These are phyloP conservation scores for Talaromyces sp. DNA, from an alignment of 2,329 filamentous ascomycete genomes.

Conservation along the genomic window DNA sequence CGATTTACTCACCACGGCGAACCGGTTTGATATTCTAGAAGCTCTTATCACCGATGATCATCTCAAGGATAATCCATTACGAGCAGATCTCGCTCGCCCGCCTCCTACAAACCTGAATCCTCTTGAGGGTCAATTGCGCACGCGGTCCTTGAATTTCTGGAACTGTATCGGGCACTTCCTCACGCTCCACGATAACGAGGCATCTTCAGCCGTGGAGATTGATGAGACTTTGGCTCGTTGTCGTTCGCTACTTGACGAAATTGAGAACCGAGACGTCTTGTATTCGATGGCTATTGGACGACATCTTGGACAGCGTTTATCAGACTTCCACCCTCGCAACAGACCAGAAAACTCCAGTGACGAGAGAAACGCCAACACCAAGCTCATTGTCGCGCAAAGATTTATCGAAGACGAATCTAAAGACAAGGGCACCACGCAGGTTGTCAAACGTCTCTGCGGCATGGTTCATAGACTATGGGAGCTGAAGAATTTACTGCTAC, in stretches of 20 bases:
- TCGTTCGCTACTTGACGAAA: conserved; percentile 69
- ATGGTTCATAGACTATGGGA: conserved; percentile 60
- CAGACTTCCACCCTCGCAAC: conserved; percentile 56
- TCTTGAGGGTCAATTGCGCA: conserved; percentile 52
- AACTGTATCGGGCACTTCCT: conserved; percentile 70
- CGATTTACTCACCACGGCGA: conserved; percentile 61
- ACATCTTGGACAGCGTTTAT: conserved; percentile 65
- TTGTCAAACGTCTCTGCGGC: conserved; percentile 67
- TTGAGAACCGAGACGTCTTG: conserved; percentile 84
- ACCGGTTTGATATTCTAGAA: conserved; percentile 73
- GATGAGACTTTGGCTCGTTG: conserved; percentile 64
- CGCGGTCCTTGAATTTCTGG: conserved; percentile 77
- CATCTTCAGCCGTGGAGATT: conserved; percentile 53
- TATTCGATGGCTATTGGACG: conserved; percentile 83
- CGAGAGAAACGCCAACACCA: conserved; percentile 64
- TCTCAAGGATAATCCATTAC: conserved; percentile 52
- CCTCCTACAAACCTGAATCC: conserved; percentile 35
- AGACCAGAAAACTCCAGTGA: conserved; percentile 58
- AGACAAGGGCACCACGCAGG: conserved; percentile 69
- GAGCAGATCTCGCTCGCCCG: conserved; percentile 40
- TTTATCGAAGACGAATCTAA: conserved; percentile 65
- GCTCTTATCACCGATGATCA: conserved; percentile 70
- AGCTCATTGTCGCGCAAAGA: conserved; percentile 65
- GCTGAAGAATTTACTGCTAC: conserved; percentile 18
- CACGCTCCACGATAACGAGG: conserved; percentile 60